Evolutionary conservation across 1,284 basidiomycete genomes (phyloP).

Genomic region (Cryptococcus sp.): DNA sequence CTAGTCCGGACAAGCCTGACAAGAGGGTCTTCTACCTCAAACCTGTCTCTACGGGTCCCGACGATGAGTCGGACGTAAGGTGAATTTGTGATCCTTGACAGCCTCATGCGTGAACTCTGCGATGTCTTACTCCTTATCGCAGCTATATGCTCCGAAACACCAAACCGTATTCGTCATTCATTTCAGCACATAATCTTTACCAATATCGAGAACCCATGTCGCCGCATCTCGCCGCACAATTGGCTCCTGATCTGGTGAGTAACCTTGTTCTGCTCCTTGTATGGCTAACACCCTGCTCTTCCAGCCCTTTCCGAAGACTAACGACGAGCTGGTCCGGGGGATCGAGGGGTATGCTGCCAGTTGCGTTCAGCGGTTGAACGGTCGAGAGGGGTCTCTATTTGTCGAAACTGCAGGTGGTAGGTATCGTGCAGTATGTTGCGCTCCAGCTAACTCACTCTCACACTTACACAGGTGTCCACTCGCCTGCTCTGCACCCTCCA

Average conservation of each 20-base stretch:
- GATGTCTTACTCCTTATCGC: conserved; percentile 11
- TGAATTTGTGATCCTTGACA: conserved; percentile 50
- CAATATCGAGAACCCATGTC: conserved; percentile 87
- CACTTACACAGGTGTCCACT: conserved; percentile 74
- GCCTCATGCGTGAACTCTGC: not conserved
- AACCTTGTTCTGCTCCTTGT: conserved; percentile 36
- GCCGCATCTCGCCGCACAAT: conserved; percentile 81
- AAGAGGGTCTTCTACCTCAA: conserved; percentile 77
- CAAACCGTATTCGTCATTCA: conserved; percentile 51
- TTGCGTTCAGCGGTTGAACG: conserved; percentile 53
- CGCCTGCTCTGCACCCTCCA: conserved; percentile 77
- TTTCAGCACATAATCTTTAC: conserved; percentile 75
- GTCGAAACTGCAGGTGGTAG: conserved; percentile 93
- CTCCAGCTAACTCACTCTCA: not conserved
- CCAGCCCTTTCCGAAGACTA: conserved; percentile 48
- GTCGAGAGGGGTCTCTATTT: conserved; percentile 65
- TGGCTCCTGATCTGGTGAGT: conserved; percentile 58
- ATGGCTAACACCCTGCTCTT: conserved; percentile 24
- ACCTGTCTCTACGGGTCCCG: conserved; percentile 83
- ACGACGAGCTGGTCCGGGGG: conserved; percentile 69
- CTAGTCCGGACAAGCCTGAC: conserved; percentile 42
- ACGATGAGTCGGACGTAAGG: conserved; percentile 79
- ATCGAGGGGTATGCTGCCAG: conserved; percentile 65
- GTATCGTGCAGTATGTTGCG: conserved; percentile 22
- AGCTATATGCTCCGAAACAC: conserved; percentile 73